phyloP scores from a whole-genome alignment of 768 basidiomycete genomes.

The Hydnomerulius pinastri region DNA sequence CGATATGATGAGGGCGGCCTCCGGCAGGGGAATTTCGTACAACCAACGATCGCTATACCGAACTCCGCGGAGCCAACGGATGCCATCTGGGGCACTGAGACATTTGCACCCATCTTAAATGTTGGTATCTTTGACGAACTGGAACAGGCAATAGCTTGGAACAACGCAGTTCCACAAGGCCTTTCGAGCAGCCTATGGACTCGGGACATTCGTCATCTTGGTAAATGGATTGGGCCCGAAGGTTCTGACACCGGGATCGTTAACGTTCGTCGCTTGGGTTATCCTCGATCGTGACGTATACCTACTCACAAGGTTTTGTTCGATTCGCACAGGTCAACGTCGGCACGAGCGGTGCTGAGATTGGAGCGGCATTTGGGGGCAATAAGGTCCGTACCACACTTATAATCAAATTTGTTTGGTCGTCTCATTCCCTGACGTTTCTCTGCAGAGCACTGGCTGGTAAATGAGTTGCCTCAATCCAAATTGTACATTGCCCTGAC shows the following conservation, averaged over 20 bases:
- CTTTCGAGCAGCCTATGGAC: constrained; percentile 93
- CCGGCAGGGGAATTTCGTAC: constrained; percentile 80
- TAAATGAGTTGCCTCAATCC: constrained; percentile 36
- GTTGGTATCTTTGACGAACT: constrained; percentile 85
- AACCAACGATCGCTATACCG: constrained; percentile 82
- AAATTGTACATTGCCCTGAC: constrained; percentile 22
- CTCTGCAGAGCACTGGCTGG: constrained; percentile 77
- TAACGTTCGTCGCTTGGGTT: constrained; percentile 56
- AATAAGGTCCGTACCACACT: constrained; percentile 65
- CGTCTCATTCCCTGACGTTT: constrained; percentile 17
- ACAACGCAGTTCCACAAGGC: constrained; percentile 90
- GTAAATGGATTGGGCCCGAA: constrained; percentile 88
- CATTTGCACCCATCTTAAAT: constrained; percentile 88
- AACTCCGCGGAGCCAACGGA: constrained; percentile 53
- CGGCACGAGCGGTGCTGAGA: constrained; percentile 70
- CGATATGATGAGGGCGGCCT: constrained; percentile 53
- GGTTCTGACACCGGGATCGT: constrained; percentile 93
- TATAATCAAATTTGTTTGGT: constrained; percentile 13
- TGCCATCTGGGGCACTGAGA: constrained; percentile 75
- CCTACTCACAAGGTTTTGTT: constrained; percentile 4
- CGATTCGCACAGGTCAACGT: constrained; percentile 54
- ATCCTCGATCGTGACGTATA: background rate
- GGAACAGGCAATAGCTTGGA: constrained; percentile 86
- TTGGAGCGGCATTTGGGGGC: constrained; percentile 89
- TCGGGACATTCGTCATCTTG: constrained; percentile 76